A percentile compares a stretch with the other conserved stretches of the same genome.
These are phyloP conservation scores for Butyriboletus loyo DNA, from an alignment of 768 basidiomycete species.

Conservation along the genomic window DNA sequence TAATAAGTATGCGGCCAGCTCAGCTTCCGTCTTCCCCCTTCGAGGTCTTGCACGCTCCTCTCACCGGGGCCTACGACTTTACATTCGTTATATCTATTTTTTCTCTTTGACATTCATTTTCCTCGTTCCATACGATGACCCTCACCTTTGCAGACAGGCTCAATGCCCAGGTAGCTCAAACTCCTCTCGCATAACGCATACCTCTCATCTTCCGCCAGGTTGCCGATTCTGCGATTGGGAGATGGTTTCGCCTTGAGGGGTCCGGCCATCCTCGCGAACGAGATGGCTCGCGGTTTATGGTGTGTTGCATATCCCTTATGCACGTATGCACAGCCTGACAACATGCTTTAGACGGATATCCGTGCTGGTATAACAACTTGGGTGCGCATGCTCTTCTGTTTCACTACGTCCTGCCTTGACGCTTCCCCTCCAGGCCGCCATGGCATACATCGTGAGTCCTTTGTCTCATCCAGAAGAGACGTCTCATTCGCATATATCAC, in stretches of 20 bases:
- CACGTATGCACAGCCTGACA: conserved; percentile 5
- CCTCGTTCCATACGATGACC: conserved; percentile 28
- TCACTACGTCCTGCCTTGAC: conserved; percentile 5
- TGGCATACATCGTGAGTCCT: conserved; percentile 74
- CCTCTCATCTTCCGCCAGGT: conserved; percentile 25
- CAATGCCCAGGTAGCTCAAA: conserved; percentile 36
- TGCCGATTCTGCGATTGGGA: conserved; percentile 45
- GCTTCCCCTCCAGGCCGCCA: conserved; percentile 52
- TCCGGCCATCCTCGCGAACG: conserved; percentile 63
- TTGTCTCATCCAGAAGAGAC: not conserved
- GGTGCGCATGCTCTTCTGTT: conserved; percentile 42
- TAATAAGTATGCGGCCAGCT: conserved; percentile 8
- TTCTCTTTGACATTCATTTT: conserved; percentile 16
- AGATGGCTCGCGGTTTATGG: conserved; percentile 59
- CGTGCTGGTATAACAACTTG: conserved; percentile 80
- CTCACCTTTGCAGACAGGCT: conserved; percentile 40
- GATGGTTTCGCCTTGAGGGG: conserved; percentile 74
- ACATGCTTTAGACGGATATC: conserved; percentile 56
- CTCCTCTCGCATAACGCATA: not conserved
- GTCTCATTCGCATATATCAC: not conserved
- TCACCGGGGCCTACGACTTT: not conserved
- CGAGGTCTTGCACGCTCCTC: conserved; percentile 3
- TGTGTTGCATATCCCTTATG: conserved; percentile 23
- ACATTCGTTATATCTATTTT: conserved; percentile 25
- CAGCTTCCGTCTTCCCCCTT: not conserved